Evolutionary conservation across 257 asterid genomes (phyloP).

Genomic region (Hygrophila difformis): DNA sequence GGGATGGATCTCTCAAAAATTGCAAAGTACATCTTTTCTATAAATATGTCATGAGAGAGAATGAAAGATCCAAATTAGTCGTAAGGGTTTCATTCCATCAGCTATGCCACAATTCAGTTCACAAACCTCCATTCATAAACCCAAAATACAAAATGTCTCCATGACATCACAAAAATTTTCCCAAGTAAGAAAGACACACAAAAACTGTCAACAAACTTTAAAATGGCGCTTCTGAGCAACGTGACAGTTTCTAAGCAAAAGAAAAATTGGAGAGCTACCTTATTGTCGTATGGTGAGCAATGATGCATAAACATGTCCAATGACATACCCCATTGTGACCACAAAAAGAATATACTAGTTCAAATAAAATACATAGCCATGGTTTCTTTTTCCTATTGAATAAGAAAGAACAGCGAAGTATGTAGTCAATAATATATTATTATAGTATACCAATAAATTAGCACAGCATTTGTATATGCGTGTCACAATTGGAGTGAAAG

Average conservation of each 20-base stretch:
- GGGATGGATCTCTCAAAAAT: too few relatives aligned
- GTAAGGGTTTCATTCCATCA: too few relatives aligned
- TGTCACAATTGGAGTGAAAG: too few relatives aligned
- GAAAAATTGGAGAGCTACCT: neutral
- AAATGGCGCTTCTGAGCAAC: too few relatives aligned
- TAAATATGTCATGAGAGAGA: too few relatives aligned
- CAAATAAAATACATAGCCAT: neutral
- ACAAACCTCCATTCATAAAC: neutral
- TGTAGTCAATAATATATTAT: neutral
- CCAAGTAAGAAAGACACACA: too few relatives aligned
- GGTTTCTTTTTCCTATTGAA: neutral
- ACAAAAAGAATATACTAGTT: neutral
- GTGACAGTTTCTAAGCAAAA: neutral
- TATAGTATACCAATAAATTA: neutral
- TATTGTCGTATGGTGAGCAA: neutral
- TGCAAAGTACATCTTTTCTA: too few relatives aligned
- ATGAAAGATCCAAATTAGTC: slow-evolving; percentile 1
- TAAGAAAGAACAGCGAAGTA: neutral
- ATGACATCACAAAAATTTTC: neutral
- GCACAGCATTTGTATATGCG: neutral
- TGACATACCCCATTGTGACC: neutral
- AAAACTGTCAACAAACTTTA: too few relatives aligned
- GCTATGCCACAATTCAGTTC: neutral
- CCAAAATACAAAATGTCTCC: slow-evolving; percentile 2
- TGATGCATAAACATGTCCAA: neutral